Base-by-base conservation (phyloP, 1,284 basidiomycete species). In the Cyathus olla region DNA sequence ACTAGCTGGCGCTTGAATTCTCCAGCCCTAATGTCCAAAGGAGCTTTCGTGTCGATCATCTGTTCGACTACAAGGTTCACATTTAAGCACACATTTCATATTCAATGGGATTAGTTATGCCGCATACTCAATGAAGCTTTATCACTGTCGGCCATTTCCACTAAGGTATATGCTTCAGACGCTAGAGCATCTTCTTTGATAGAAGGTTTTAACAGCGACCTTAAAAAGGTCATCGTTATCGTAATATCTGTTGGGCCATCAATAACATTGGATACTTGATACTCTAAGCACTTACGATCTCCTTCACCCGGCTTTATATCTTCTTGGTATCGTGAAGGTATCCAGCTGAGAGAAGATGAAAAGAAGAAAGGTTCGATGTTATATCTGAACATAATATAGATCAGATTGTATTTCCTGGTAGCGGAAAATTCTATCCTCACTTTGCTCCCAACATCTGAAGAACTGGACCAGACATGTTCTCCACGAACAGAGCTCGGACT, bases 1-100 rank as follows among this genome's bases (percentile, higher is more conserved):
- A 72, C 9, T 35, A 31, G 47, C 44, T 29, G 44, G 24, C 22
- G 22, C 19, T 11, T 24, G 28, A 35, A 11, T 21, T 35, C 31
- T 75, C 75, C 66, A 3, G 72, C 74, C 52, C 68, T 61, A 37
- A 85, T 66, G 56, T 72, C 53, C 4, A 85, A 71, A 2, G 84
- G 80, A 1, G 77, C 75, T 56, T 83, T 82, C 2, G 83, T 84
- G 54, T 85, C 75, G 27, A 85, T 85, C 35, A 75, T 73, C 27
- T 82, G 70, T 64, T 56, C 4, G 60, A 39, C 24, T 48, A 26
- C 46, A 19, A 55, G 13, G n/a, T n/a, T n/a, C 13, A 35, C 6
- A 6, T 35, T 35, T 35, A 35, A 35, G 31, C 31, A 13, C 31
- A 35, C 31, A 35, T 8, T 8, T 35, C 31, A 35, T 35, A 35